Base-by-base conservation (phyloP, 441 rosid species). In the Brassica balearica region DNA sequence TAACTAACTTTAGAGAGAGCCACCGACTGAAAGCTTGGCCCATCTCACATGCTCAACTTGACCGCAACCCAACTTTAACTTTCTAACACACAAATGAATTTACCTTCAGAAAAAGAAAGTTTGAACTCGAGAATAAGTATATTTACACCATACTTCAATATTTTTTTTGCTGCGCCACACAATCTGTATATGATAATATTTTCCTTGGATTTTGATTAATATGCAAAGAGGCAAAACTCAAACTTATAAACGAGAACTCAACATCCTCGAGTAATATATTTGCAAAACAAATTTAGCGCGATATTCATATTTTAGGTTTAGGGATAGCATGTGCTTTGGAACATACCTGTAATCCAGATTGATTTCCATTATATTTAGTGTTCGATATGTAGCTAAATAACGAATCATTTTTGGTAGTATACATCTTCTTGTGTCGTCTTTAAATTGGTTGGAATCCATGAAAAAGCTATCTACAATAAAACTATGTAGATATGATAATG, bases 371-470 rank as follows among this genome's bases (percentile, higher is more conserved):
- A 60, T 23, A 60, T 60, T 59, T 59, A 23, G 34, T 23, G 23
- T 23, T 25, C 65, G 34, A 22, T 22, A 10, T 59, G 10, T 60
- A 23, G 34, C 9, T 11, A 61, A 23, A 11, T 27, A 60, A 10
- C n/a, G 36, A 25, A 25, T 5, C 36, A 6, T 25, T n/a, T 61
- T 25, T 25, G 8, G 65, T 25, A 23, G 2, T 23, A 61, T 25
- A 61, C 17, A 61, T 60, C 66, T 23, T 19, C 53, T 71, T 1
- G 29, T 15, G 60, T 46, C 48, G 29, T 15, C n/a, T 70, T 70
- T 17, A 14, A 69, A 34, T 34, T 77, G 15, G 71, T 64, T 41
- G 66, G 71, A 41, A 41, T 63, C 48, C 46, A 70, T 64, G n/a
- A 27, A n/a, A 60, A 36, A 61, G 63, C 58, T 14, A 25, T 27